Base-by-base conservation (phyloP, 331 rosid species). In the Saraca asoca region DNA sequence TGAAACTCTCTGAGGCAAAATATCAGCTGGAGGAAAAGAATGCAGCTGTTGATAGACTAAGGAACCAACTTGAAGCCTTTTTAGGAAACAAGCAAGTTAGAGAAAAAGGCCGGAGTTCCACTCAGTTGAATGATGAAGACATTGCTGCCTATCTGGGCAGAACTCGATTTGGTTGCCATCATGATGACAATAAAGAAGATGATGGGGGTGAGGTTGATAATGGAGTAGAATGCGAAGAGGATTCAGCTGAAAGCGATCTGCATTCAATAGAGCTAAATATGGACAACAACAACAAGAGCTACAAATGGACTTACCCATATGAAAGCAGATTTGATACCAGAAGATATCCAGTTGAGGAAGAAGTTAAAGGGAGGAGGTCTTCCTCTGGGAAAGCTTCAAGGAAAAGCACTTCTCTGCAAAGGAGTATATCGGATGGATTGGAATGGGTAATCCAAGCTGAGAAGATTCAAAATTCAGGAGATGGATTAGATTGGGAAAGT, bases 41-140 rank as follows among this genome's bases (percentile, higher is more conserved):
- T 77, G 81, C 80, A 1, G 96, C 92, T 2, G 99, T 90, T 43
- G 96, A 94, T 73, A 81, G 73, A 67, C 87, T 94, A 66, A 88
- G 97, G 72, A 76, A 78, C 79, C 96, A 90, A 71, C 97, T 90
- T n/a, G 99, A 90, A 80, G 86, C 95, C 19, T 88, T 88, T 71
- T 67, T 94, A 45, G 99, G 95, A 54, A 71, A 67, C 67, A 90
- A 85, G 68, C 89, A 70, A 74, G 50, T 69, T 5, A 90, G 81
- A 77, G 97, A 88, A 62, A 90, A 88, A 42, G 87, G 87, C 9
- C 80, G 69, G 0, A 70, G 73, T 69, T 83, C 92, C 65, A 68
- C 79, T 8, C 86, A 89, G 75, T 75, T 75, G 66, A 83, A 72
- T 41, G 95, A 86, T 15, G 89, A 78, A 29, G 95, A 85, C 37